A percentile compares a stretch with the other conserved stretches of the same genome.
These are phyloP conservation scores for Hysterium pulicare DNA, from an alignment of 2,329 filamentous ascomycete genomes.

Conservation along the genomic window DNA sequence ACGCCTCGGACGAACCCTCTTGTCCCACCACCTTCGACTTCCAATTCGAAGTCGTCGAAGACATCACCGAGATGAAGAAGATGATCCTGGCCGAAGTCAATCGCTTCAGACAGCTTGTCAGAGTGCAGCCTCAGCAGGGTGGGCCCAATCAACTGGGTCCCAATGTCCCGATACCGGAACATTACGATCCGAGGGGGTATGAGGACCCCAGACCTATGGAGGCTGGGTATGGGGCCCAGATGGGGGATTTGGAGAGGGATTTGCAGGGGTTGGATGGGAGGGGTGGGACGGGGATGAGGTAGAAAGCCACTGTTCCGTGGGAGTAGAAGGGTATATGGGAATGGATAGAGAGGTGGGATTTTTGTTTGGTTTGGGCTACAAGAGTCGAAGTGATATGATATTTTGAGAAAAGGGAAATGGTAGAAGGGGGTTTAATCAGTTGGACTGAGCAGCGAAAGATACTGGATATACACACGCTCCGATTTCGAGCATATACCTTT, in stretches of 20 bases:
- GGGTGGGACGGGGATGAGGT: constrained; percentile 8
- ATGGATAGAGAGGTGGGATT: background rate
- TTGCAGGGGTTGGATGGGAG: constrained; percentile 44
- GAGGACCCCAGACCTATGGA: constrained; percentile 64
- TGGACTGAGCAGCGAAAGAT: background rate
- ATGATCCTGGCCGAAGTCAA: constrained; percentile 97
- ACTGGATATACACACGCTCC: too few relatives aligned
- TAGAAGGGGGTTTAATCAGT: too few relatives aligned
- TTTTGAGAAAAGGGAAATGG: too few relatives aligned
- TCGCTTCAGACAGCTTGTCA: constrained; percentile 68
- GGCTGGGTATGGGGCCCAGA: constrained; percentile 32
- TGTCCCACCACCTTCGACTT: constrained; percentile 97
- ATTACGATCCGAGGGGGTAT: constrained; percentile 55
- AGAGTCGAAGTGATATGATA: too few relatives aligned
- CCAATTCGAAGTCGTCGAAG: constrained; percentile 95
- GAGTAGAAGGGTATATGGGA: background rate
- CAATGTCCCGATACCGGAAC: constrained; percentile 61
- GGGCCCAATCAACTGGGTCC: constrained; percentile 37
- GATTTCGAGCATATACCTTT: too few relatives aligned
- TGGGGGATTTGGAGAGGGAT: constrained; percentile 41
- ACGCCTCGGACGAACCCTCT: constrained; percentile 89
- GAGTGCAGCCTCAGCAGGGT: constrained; percentile 34
- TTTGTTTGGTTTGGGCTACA: background rate
- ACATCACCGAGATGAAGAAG: constrained; percentile 89
- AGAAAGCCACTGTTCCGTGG: too few relatives aligned